Evolutionary conservation across 2,329 filamentous ascomycete species (phyloP), one percentile per base, ranked within the genome.

Genomic region (Zymoseptoria pseudotritici): DNA sequence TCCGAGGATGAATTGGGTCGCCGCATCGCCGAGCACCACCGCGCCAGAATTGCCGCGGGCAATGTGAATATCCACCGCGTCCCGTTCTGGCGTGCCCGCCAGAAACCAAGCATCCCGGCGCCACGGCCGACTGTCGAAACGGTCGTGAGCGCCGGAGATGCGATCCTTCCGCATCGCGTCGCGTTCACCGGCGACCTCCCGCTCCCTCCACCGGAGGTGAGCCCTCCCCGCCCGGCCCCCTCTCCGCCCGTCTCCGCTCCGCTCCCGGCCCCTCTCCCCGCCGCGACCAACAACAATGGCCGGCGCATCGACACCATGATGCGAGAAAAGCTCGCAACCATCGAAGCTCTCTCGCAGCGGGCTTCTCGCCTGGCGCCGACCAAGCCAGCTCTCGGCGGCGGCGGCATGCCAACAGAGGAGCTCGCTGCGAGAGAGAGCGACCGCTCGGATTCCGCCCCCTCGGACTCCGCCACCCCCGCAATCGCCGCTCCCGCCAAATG

Each of bases 1-100:
- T 46, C 36, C 36, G 36, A 46, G 20, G 77, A 80, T 65, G 77
- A 79, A 1, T 79, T 81, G 60, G 78, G 77, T 17, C 71, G 71
- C 56, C 71, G 70, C 55, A 73, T 80, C 63, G 70, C 79, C 54
- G 75, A 78, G 63, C 73, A 78, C 62, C 63, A 69, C 58, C 74
- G 75, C 60, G 77, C 36, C 36, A 46, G 17, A 46, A n/a, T 46
- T 46, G 36, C 36, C 36, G 13, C 36, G 4, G 36, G 36, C 36
- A 46, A 46, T n/a, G 36, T 46, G 36, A 46, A 46, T 4, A n/a
- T 46, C 13, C 13, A 46, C 17, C 36, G 36, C 36, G 36, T 46
- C 17, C 36, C 36, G 13, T 46, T 46, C 36, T 46, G 36, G 36
- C 36, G 36, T 46, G 36, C 36, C 3, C 36, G 36, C 36, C 36